Evolutionary conservation across 176 grass and related monocot species (phyloP).

Genomic region (Carex cristatella): DNA sequence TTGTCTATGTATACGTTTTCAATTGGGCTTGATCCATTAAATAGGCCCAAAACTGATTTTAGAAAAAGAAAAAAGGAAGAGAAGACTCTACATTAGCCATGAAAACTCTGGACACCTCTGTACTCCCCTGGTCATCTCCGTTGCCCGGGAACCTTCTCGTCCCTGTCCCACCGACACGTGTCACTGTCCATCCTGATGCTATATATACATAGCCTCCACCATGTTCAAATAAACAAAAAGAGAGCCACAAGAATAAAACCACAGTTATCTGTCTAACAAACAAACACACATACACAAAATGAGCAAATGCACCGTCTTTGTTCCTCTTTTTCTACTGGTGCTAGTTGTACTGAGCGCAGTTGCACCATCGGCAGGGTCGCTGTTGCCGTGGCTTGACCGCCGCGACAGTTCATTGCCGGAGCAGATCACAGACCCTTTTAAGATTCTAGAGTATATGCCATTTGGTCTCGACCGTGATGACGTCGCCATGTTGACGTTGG

Average conservation of each 20-base stretch:
- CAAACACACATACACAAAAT: neutral
- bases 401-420: constrained; percentile 12
- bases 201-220: neutral
- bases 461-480: constrained; percentile 59
- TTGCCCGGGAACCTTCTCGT: constrained; percentile 28
- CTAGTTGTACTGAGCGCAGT: neutral
- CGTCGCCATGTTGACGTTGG: constrained; percentile 39
- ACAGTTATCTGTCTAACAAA: neutral
- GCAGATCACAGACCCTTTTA: constrained; percentile 44
- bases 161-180: constrained; percentile 3
- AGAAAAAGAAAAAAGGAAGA: too few species aligned
- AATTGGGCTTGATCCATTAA: too few species aligned
- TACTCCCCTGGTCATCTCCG: neutral
- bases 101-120: constrained; percentile 15
- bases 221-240: neutral
- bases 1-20: too few species aligned
- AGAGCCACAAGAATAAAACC: neutral
- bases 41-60: too few species aligned
- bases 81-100: neutral
- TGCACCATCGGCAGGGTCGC: constrained; percentile 15
- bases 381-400: constrained; percentile 53
- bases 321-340: neutral
- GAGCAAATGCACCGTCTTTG: neutral
- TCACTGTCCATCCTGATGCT: neutral
- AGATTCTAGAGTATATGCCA: constrained; percentile 63